Evolutionary conservation across 148 eudicot genomes (phyloP).

Genomic region (Oxyria digyna): DNA sequence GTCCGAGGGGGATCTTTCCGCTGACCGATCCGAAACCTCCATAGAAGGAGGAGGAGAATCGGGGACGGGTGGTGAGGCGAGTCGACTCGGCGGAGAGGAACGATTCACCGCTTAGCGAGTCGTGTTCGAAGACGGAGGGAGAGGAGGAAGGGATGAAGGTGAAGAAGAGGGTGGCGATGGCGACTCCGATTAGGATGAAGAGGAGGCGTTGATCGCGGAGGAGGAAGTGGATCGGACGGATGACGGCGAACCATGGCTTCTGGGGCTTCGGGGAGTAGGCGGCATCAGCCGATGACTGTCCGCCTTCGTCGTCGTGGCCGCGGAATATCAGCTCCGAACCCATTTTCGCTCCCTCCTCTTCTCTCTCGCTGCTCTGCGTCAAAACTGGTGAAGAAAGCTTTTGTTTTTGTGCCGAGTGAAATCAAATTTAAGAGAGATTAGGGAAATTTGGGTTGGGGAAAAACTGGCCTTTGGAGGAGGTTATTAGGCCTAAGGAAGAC

Average conservation of each 20-base stretch:
- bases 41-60: not conserved
- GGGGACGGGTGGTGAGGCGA: slow-evolving; percentile 14
- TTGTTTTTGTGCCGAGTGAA: not conserved
- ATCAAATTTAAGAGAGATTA: too few relatives aligned
- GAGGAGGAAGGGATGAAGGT: slow-evolving; percentile 30
- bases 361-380: not conserved
- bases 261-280: slow-evolving; percentile 57
- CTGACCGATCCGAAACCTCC: slow-evolving; percentile 19
- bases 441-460: not conserved
- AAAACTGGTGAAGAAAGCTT: not conserved
- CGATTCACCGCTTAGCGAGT: slow-evolving; percentile 9
- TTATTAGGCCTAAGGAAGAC: not conserved
- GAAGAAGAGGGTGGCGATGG: slow-evolving; percentile 53
- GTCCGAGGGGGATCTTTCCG: slow-evolving; percentile 72
- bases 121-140: slow-evolving; percentile 6
- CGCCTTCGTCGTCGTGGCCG: slow-evolving; percentile 12
- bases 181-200: slow-evolving; percentile 65
- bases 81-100: slow-evolving; percentile 24
- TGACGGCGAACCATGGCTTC: slow-evolving; percentile 52
- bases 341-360: slow-evolving; percentile 15
- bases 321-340: slow-evolving; percentile 60
- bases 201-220: slow-evolving; percentile 69
- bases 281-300: slow-evolving; percentile 12
- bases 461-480: not conserved
- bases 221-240: slow-evolving; percentile 53